Evolutionary conservation across 345 rosid genomes (phyloP), one percentile per base, ranked within the genome.

Genomic region (Rubroshorea leprosula): DNA sequence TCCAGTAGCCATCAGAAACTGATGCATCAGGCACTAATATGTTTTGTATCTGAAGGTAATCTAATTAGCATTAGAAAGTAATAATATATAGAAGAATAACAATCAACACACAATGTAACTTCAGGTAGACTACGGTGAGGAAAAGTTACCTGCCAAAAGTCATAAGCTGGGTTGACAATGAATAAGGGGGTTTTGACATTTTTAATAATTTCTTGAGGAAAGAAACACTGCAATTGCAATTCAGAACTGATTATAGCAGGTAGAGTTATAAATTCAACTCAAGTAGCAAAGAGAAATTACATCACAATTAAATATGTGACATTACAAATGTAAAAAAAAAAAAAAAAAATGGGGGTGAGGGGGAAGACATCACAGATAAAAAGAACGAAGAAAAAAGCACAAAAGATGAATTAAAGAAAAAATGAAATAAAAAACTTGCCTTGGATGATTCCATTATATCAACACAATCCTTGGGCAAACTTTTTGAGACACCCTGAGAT

Each of bases 141-240:
- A 43, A n/a, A 56, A 56, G 55, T 68, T 69, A 92, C 98, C 90
- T 92, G 98, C 98, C 98, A 92, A 73, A 62, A 84, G 66, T 92
- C 98, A 65, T 89, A 89, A 57, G 95, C 89, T 51, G 97, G 78
- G 26, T 92, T 81, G 76, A 89, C 80, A 49, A 92, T 58, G 74
- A 92, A 89, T 21, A 89, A 49, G 0, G 95, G 89, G n/a, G 87
- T 92, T 68, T 22, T 77, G 49, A 76, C 70, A 57, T 72, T 72
- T 71, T 78, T 77, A n/a, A 83, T 44, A 57, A 89, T 71, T 49
- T 86, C 80, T 46, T 56, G 77, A 59, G 95, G 90, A 69, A 90
- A 83, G 65, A 90, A 50, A 72, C 97, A 83, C 95, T 83, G 79
- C 43, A 58, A 29, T 45, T 38, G 54, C 24, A 65, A 65, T 54